A percentile compares a stretch with the other conserved stretches of the same genome.
Evolutionary conservation across 1,284 basidiomycete species (phyloP).

Genomic region (Sanghuangporus weigelae): DNA sequence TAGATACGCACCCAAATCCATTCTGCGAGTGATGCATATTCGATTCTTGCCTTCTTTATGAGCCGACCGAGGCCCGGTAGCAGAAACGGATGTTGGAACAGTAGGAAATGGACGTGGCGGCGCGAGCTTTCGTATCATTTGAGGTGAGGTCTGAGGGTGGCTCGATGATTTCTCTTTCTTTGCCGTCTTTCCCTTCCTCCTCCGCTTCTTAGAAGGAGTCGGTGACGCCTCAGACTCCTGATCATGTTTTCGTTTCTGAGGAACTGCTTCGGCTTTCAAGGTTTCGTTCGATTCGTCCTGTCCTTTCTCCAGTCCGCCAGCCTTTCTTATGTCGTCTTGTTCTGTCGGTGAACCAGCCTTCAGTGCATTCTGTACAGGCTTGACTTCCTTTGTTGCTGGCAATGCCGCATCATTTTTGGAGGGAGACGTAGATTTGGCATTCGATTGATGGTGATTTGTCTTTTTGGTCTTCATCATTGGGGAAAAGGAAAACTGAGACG

Average conservation of each 20-base stretch:
- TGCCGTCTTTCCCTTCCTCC: neutral
- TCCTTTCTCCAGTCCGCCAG: neutral
- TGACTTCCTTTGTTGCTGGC: neutral
- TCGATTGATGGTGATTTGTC: neutral
- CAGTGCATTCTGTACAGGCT: neutral
- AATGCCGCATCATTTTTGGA: neutral
- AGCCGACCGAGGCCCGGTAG: conserved; percentile 73
- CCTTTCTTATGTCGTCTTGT: neutral
- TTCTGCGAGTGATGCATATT: conserved; percentile 79
- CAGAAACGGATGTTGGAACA: conserved; percentile 67
- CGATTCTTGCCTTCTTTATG: conserved; percentile 74
- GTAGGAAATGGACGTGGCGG: conserved; percentile 73
- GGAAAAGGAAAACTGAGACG: neutral
- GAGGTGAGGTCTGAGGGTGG: neutral
- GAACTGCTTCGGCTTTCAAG: neutral
- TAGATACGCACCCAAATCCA: conserved; percentile 68
- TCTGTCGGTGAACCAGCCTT: neutral
- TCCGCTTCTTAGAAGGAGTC: neutral
- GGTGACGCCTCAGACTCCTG: neutral
- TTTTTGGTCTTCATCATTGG: neutral
- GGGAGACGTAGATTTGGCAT: neutral
- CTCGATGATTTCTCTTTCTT: neutral
- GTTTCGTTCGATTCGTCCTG: neutral
- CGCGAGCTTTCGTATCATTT: conserved; percentile 56
- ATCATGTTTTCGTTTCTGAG: neutral